Conservation (phyloP, 1,139 yeast species). For the Lodderomyces elongisporus region DNA sequence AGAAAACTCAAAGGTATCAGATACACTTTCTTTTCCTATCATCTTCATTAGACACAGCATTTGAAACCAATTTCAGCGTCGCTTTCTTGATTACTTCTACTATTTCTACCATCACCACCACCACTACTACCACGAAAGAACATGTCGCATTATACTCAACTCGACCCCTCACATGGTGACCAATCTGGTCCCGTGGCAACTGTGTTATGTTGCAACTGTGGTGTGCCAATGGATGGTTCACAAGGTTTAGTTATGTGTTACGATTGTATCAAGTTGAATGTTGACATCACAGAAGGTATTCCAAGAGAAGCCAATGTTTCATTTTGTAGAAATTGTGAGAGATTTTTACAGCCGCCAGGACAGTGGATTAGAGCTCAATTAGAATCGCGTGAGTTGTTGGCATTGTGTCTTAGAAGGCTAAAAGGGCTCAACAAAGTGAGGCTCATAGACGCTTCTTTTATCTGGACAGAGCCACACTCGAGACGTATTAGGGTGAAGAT, state of each 20-base stretch:
- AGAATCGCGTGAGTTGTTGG: constrained; percentile 88
- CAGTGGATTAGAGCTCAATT: constrained; percentile 91
- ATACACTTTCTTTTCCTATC: too few relatives aligned
- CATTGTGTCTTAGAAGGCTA: constrained; percentile 81
- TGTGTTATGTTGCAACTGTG: constrained; percentile 96
- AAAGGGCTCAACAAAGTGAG: constrained; percentile 87
- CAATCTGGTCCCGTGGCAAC: constrained; percentile 51
- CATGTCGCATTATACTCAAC: constrained; percentile 51
- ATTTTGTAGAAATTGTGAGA: constrained; percentile 95
- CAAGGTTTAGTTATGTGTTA: constrained; percentile 93
- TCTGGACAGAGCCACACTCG: constrained; percentile 99
- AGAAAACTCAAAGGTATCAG: too few relatives aligned
- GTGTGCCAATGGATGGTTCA: constrained; percentile 96
- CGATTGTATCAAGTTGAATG: constrained; percentile 92
- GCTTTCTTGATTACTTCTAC: too few relatives aligned
- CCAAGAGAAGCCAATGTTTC: constrained; percentile 92
- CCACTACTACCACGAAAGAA: too few relatives aligned
- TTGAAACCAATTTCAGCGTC: too few relatives aligned
- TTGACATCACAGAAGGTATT: constrained; percentile 91
- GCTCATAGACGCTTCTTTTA: constrained; percentile 86
- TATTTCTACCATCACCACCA: too few relatives aligned
- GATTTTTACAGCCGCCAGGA: constrained; percentile 89
- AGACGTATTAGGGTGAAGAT: constrained; percentile 86
- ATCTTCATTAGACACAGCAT: too few relatives aligned
- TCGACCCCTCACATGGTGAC: constrained; percentile 19